These are phyloP conservation scores for Hura crepitans DNA, from an alignment of 441 rosid species.

Conservation along the genomic window DNA sequence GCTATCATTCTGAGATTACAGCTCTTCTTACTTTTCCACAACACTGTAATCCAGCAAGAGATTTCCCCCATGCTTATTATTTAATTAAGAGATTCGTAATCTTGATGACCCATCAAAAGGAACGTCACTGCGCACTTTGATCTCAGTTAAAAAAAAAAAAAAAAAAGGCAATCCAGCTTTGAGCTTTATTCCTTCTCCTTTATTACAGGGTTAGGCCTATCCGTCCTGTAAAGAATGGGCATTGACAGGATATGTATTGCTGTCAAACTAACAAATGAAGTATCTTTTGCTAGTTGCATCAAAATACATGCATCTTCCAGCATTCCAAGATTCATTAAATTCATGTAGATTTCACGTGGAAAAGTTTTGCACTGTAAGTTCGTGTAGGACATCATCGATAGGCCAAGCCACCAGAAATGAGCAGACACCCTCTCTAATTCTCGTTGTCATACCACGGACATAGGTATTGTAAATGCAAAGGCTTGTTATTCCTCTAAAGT, in stretches of 20 bases:
- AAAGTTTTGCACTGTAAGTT: slow-evolving; percentile 2
- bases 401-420: slow-evolving; percentile 16
- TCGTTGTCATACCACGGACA: neutral
- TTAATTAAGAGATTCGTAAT: neutral
- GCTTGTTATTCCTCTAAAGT: slow-evolving; percentile 1
- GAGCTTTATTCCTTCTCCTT: neutral
- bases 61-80: neutral
- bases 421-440: slow-evolving; percentile 3
- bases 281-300: neutral
- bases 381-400: neutral
- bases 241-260: neutral
- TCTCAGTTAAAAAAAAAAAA: neutral
- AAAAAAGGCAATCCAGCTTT: neutral
- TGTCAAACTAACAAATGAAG: neutral
- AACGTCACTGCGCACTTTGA: neutral
- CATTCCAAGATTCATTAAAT: slow-evolving; percentile 11
- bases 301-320: slow-evolving; percentile 4
- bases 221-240: neutral
- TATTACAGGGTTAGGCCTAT: neutral
- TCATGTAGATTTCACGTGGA: neutral
- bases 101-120: neutral
- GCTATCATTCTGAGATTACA: neutral
- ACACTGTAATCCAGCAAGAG: neutral
- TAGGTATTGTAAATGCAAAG: slow-evolving; percentile 9
- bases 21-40: neutral